phyloP scores from a whole-genome alignment of 148 eudicot genomes.

The Fagopyrum homotropicum region DNA sequence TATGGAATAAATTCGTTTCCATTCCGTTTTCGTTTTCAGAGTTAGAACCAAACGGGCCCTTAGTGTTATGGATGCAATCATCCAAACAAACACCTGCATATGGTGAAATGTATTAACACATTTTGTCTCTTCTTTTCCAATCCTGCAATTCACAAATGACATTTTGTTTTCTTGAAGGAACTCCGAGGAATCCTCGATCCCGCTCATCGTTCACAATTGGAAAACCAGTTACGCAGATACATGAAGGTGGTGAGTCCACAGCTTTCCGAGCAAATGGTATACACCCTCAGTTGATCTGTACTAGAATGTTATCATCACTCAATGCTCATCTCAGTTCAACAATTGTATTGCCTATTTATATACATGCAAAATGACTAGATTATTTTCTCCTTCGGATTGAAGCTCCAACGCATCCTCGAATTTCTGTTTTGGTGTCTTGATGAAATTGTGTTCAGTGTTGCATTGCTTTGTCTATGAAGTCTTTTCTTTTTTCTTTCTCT shows the following conservation, averaged over 20 bases:
- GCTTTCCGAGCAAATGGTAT: conserved; percentile 69
- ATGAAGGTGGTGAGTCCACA: conserved; percentile 51
- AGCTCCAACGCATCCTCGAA: conserved; percentile 4
- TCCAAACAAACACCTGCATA: too few species aligned
- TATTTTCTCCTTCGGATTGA: neutral
- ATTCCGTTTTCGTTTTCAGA: too few species aligned
- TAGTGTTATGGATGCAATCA: too few species aligned
- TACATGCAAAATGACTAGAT: neutral
- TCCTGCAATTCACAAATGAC: neutral
- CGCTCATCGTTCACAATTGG: conserved; percentile 28
- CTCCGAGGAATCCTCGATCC: conserved; percentile 37
- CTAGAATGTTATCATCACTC: neutral
- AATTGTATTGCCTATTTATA: neutral
- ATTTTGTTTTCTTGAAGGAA: conserved; percentile 41
- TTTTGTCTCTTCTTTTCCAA: neutral
- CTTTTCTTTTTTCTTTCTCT: neutral
- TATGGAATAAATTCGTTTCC: too few species aligned
- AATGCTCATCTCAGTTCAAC: neutral
- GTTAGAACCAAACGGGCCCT: too few species aligned
- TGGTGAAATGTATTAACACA: neutral
- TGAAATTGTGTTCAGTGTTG: neutral
- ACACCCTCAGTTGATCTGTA: conserved; percentile 31
- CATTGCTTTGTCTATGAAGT: conserved; percentile 6
- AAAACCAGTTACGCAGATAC: conserved; percentile 48
- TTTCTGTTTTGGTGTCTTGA: neutral